These are phyloP conservation scores for Aspergillus campestris DNA, from an alignment of 495 filamentous ascomycete genomes.

Conservation along the genomic window DNA sequence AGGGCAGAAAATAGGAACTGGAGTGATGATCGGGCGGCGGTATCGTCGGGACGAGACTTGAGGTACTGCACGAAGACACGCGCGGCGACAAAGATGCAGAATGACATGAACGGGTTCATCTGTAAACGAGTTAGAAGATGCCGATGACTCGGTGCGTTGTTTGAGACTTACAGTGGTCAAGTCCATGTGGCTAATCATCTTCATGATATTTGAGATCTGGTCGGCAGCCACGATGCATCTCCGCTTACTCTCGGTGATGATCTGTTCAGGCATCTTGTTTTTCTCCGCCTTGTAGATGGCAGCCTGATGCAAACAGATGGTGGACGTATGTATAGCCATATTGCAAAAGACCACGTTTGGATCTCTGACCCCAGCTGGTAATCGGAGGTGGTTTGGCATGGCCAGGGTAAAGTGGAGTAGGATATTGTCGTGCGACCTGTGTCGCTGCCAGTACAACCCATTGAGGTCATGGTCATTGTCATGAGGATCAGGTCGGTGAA, in stretches of 20 bases:
- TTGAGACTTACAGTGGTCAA: conserved; percentile 62
- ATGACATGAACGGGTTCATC: conserved; percentile 96
- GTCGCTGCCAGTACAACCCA: conserved; percentile 93
- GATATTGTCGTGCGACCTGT: conserved; percentile 82
- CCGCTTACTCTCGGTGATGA: conserved; percentile 82
- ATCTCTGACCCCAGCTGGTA: conserved; percentile 67
- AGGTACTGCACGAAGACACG: conserved; percentile 94
- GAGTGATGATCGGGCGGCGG: conserved; percentile 70
- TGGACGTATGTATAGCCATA: conserved; percentile 94
- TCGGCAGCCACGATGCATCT: conserved; percentile 89
- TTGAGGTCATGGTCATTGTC: conserved; percentile 84
- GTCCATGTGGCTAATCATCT: conserved; percentile 87
- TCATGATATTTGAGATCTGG: conserved; percentile 95
- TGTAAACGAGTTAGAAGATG: conserved; percentile 30
- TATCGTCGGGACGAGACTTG: conserved; percentile 79
- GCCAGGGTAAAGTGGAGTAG: conserved; percentile 78
- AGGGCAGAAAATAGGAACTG: conserved; percentile 86
- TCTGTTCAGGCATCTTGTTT: conserved; percentile 65
- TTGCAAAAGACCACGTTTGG: conserved; percentile 91
- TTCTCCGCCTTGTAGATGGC: conserved; percentile 97
- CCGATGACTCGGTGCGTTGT: background rate
- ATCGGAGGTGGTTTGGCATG: conserved; percentile 72
- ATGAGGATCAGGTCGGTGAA: conserved; percentile 79
- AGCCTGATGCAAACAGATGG: conserved; percentile 94
- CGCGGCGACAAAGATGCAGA: conserved; percentile 90